Conservation (phyloP, 805 yeast genomes). For the Saturnispora kantuleensis region DNA sequence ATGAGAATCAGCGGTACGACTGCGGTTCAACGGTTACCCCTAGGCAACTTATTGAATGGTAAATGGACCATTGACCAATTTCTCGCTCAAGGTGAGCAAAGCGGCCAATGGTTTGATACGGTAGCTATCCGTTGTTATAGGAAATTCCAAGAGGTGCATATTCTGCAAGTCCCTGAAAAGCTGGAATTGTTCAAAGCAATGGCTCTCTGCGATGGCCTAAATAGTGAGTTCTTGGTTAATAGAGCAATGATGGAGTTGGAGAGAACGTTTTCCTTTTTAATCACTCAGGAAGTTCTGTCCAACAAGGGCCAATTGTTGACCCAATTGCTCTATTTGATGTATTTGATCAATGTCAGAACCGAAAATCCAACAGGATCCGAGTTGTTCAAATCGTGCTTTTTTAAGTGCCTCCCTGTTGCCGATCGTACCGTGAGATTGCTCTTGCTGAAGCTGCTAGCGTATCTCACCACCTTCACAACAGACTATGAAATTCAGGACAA, state of each 20-base stretch:
- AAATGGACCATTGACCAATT: constrained; percentile 27
- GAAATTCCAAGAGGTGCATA: constrained; percentile 45
- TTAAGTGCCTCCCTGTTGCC: constrained; percentile 49
- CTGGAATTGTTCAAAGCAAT: constrained; percentile 33
- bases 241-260: constrained; percentile 65
- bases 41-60: constrained; percentile 3
- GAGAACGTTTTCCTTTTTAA: constrained; percentile 29
- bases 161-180: constrained; percentile 46
- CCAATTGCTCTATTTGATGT: constrained; percentile 31
- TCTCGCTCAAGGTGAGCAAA: constrained; percentile 21
- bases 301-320: constrained; percentile 11
- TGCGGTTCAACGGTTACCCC: constrained; percentile 1
- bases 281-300: constrained; percentile 18
- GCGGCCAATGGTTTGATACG: constrained; percentile 29
- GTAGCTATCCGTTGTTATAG: constrained; percentile 42
- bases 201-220: constrained; percentile 31
- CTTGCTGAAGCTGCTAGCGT: constrained; percentile 55
- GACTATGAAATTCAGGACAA: constrained; percentile 57
- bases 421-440: constrained; percentile 73
- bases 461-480: constrained; percentile 39
- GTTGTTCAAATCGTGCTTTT: constrained; percentile 50
- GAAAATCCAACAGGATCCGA: constrained; percentile 17
- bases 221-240: constrained; percentile 43
- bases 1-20: constrained; percentile 1
- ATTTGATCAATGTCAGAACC: constrained; percentile 24